Base-by-base conservation (phyloP, 148 eudicot species). In the Cornus kousa region DNA sequence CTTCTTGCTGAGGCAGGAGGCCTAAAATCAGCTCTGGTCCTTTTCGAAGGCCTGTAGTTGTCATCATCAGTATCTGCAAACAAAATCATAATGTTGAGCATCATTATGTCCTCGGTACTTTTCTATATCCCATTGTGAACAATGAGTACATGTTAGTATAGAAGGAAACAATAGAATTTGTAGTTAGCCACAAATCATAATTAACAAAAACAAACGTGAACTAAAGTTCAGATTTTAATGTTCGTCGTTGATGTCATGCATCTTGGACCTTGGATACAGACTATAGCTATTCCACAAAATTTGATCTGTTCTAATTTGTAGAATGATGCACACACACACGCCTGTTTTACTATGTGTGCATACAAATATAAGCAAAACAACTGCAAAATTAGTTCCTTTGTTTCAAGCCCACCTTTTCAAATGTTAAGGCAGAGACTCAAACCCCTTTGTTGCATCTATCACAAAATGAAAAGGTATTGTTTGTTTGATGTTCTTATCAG, bases 41-140 rank as follows among this genome's bases (percentile, higher is more conserved):
- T 88, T 81, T 91, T 95, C 1, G 93, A 81, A 77, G 99, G 99
- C 87, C 95, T 89, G 74, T 84, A 85, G 75, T 72, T 90, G 69
- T 93, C 99, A 77, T 93, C 94, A 86, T 95, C 99, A 33, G 93
- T 87, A 73, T 93, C 97, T 95, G 95, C 81, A 86, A 23, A 37
- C 81, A 10, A 60, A 66, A 53, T 40, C 7, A 4, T 9, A 48
- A 32, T 46, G 59, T 64, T 68, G 33, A 68, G 53, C 35, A 16
- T 23, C 19, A 68, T 59, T 74, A 66, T 50, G 12, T 19, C 59
- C 5, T 43, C 73, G 68, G 20, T 17, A 46, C 0, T 71, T 46
- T 67, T 46, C 39, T 24, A 70, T 55, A 24, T 24, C 20, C 67
- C 20, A n/a, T 7, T 7, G 3, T 50, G 7, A 68, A 22, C 50